These are phyloP conservation scores for Aspergillus fijiensis DNA, from an alignment of 2,329 filamentous ascomycete genomes.

Conservation along the genomic window DNA sequence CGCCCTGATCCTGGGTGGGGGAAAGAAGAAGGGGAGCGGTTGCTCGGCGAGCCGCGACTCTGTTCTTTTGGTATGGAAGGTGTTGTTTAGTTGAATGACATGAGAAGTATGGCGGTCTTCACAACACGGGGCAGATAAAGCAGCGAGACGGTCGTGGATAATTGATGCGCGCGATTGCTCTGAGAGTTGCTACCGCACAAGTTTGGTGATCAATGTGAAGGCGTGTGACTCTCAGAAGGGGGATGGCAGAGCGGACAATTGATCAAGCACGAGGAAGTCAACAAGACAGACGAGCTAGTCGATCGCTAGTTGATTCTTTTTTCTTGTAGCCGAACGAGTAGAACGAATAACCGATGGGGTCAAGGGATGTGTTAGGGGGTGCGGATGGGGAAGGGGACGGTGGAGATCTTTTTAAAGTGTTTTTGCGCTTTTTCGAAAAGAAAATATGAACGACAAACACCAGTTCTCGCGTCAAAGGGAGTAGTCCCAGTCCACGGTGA, in stretches of 20 bases:
- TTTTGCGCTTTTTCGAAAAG: slow-evolving; percentile 5
- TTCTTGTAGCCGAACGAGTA: background rate
- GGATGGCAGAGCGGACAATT: slow-evolving; percentile 4
- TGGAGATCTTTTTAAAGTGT: slow-evolving; percentile 13
- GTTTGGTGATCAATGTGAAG: slow-evolving; percentile 5
- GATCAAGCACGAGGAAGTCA: slow-evolving; percentile 11
- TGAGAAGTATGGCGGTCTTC: slow-evolving; percentile 29
- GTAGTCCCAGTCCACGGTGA: slow-evolving; percentile 28
- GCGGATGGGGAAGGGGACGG: slow-evolving; percentile 8
- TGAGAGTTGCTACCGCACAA: slow-evolving; percentile 15
- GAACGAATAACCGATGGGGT: slow-evolving; percentile 7
- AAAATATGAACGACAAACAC: slow-evolving; percentile 18
- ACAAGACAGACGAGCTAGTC: slow-evolving; percentile 8
- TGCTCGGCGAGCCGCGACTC: slow-evolving; percentile 44
- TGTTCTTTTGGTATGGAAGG: slow-evolving; percentile 26
- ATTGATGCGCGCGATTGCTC: slow-evolving; percentile 8
- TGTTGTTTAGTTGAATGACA: slow-evolving; percentile 43
- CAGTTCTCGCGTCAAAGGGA: slow-evolving; percentile 28
- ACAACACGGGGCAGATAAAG: slow-evolving; percentile 25
- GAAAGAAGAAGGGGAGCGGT: slow-evolving; percentile 29
- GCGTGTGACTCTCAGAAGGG: background rate
- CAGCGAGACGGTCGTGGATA: slow-evolving; percentile 27
- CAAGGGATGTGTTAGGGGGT: slow-evolving; percentile 13
- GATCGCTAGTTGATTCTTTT: background rate
- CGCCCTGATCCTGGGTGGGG: slow-evolving; percentile 37